These are phyloP conservation scores for Sporobolus alterniflorus DNA, from an alignment of 202 grass and related monocot species.

Conservation along the genomic window DNA sequence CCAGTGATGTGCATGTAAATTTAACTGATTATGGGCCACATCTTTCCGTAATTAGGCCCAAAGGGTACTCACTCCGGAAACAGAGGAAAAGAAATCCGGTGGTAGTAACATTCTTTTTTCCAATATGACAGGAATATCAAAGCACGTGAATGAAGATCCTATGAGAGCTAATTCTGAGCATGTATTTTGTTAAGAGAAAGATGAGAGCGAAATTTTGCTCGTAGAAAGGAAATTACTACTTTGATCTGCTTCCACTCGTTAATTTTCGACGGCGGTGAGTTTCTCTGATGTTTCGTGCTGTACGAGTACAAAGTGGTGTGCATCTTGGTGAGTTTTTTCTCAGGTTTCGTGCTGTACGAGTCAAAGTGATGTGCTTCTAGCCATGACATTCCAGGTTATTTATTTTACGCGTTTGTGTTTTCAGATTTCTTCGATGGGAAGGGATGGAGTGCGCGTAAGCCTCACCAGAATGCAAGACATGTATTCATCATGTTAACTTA, in stretches of 20 bases:
- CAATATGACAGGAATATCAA: no score
- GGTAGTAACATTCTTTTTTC: neutral
- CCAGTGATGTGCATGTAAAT: neutral
- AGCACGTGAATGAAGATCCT: no score
- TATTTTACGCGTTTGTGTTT: neutral
- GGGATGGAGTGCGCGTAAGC: neutral
- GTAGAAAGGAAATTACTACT: neutral
- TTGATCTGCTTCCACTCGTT: neutral
- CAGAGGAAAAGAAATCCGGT: neutral
- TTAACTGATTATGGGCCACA: neutral
- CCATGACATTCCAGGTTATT: neutral
- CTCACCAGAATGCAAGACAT: neutral
- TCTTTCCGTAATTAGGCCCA: neutral
- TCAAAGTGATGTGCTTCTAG: neutral
- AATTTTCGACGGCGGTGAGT: neutral
- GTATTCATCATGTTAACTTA: neutral
- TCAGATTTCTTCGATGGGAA: neutral
- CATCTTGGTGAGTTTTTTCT: no score
- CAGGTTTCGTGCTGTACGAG: no score
- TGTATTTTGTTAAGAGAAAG: no score
- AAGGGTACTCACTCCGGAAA: neutral
- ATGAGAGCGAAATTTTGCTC: no score
- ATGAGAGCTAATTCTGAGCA: no score
- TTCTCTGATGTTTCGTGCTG: neutral
- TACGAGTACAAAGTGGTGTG: no score